Base-by-base conservation (phyloP, 2,329 filamentous ascomycete genomes). In the Stromatinia cepivora region DNA sequence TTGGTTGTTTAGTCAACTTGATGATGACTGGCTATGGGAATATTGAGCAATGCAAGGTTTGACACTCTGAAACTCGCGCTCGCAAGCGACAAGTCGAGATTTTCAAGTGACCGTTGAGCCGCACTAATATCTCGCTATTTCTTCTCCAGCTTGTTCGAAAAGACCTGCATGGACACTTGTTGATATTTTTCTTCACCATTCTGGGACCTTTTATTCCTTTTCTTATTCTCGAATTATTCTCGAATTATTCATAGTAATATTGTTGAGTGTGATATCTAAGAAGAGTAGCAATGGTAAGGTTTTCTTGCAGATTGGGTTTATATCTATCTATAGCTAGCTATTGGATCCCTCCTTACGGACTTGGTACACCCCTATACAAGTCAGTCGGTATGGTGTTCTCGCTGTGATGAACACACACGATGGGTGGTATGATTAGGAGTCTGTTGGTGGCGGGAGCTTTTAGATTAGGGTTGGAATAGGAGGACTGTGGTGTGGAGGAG, bases 311-410 rank as follows among this genome's bases (percentile, higher is more conserved):
- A 0, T 73, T 73, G 20, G 85, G 85, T n/a, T n/a, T n/a, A n/a
- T n/a, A n/a, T n/a, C n/a, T n/a, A n/a, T 8, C 80, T 83, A 58
- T 65, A 74, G 0, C 73, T 82, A 0, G 74, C 86, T 1, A 75
- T 84, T 25, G 81, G 86, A 46, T 84, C 82, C 4, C 76, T 88
- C 9, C 75, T 87, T n/a, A 86, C 84, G 57, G 80, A 81, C 13
- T 75, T 87, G 15, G 83, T 88, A 17, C 84, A 86, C n/a, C 72
- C 80, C 82, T 31, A 82, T 85, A 70, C 83, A 86, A 6, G 80
- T 87, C 17, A 86, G 84, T 31, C 82, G 83, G 34, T 88, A 87
- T 74, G 84, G 83, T 6, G 78, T 84, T 5, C 79, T 88, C 13
- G 80, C 82, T 3, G 79, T 86, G 34, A 75, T 84, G 45, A 85